These are phyloP conservation scores for Elsinoe batatas DNA, from an alignment of 2,329 filamentous ascomycete genomes.

Conservation along the genomic window DNA sequence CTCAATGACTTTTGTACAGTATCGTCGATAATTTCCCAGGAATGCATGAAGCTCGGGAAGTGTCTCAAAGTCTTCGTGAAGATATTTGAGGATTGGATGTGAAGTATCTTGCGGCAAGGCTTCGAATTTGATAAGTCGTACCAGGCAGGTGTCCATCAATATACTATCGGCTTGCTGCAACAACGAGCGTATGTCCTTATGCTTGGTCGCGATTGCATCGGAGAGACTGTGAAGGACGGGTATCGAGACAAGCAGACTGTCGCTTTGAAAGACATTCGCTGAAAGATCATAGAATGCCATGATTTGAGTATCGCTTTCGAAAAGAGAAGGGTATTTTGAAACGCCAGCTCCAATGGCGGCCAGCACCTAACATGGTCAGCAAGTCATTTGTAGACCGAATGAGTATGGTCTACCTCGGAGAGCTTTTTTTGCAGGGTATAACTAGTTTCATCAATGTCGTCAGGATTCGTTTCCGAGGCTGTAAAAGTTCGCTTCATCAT, in stretches of 20 bases:
- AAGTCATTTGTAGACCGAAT: background rate
- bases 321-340: conserved; percentile 58
- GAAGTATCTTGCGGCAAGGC: conserved; percentile 70
- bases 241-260: conserved; percentile 86
- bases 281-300: conserved; percentile 70
- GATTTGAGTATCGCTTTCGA: conserved; percentile 58
- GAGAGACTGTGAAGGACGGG: conserved; percentile 87
- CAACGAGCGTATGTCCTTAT: conserved; percentile 56
- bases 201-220: conserved; percentile 61
- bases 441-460: conserved; percentile 81
- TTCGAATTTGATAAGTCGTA: conserved; percentile 79
- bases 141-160: conserved; percentile 72
- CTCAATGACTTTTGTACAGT: conserved; percentile 80
- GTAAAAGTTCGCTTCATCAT: conserved; percentile 25
- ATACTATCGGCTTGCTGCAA: conserved; percentile 56
- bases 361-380: conserved; percentile 51
- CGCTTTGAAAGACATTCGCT: conserved; percentile 67
- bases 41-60: conserved; percentile 90
- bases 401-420: conserved; percentile 56
- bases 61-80: conserved; percentile 91
- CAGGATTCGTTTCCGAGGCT: conserved; percentile 31
- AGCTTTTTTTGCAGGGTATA: conserved; percentile 91
- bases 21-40: conserved; percentile 87
- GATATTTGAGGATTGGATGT: conserved; percentile 68
- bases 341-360: conserved; percentile 78